Evolutionary conservation across 345 rosid genomes (phyloP).

Genomic region (Rhizophora mangle): DNA sequence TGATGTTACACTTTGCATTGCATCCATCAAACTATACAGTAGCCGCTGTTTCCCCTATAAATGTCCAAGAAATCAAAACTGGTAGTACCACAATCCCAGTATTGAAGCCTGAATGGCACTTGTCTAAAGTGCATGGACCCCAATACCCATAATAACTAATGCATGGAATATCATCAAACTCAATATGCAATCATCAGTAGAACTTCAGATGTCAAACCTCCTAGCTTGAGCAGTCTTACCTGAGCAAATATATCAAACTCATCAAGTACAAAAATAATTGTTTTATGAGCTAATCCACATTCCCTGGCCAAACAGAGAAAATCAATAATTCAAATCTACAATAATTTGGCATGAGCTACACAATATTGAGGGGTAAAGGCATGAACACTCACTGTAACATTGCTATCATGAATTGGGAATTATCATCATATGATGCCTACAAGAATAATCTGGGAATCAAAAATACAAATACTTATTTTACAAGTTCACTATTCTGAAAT

Average conservation of each 20-base stretch:
- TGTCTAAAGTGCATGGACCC: background rate
- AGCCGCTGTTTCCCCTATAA: conserved; percentile 84
- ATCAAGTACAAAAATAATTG: conserved; percentile 75
- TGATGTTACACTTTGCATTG: conserved; percentile 88
- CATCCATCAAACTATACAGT: conserved; percentile 83
- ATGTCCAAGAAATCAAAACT: conserved; percentile 3
- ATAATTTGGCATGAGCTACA: background rate
- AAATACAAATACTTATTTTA: conserved; percentile 8
- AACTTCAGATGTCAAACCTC: conserved; percentile 2
- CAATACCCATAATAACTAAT: background rate
- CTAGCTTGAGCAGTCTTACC: conserved; percentile 41
- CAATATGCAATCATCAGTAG: background rate
- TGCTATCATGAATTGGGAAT: conserved; percentile 78
- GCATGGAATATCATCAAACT: background rate
- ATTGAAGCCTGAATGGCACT: background rate
- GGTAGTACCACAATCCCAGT: background rate
- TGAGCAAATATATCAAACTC: conserved; percentile 94
- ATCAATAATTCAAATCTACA: conserved; percentile 8
- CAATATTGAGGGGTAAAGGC: background rate
- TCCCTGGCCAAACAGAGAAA: conserved; percentile 54
- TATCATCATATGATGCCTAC: conserved; percentile 93
- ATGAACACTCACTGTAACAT: conserved; percentile 61
- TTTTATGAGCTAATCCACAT: conserved; percentile 94
- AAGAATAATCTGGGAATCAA: conserved; percentile 28
- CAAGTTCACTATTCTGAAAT: conserved; percentile 3